Percentiles rank a stretch among this genome's conserved stretches.
Evolutionary conservation across 768 basidiomycete species (phyloP).

Genomic region (Boletus rufocinnamomeus): DNA sequence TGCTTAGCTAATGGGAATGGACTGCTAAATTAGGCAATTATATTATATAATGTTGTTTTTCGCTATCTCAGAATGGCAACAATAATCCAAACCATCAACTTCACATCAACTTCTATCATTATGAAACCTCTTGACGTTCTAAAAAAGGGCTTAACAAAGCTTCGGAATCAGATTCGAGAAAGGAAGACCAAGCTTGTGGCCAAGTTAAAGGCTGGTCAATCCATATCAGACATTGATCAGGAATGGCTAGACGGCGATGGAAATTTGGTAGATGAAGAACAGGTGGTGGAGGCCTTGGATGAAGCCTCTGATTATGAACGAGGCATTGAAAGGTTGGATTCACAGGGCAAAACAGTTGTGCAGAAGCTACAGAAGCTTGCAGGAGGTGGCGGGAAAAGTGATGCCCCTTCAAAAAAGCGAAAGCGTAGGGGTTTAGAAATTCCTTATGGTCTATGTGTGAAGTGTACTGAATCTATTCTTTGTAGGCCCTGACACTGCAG

Average conservation of each 20-base stretch:
- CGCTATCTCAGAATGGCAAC: background rate
- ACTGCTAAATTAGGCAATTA: background rate
- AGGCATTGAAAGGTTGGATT: background rate
- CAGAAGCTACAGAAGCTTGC: background rate
- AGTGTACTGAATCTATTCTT: too few species aligned
- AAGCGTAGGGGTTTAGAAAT: background rate
- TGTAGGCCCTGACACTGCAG: too few species aligned
- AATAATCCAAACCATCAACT: background rate
- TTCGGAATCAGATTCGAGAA: conserved; percentile 13
- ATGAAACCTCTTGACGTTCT: conserved; percentile 19
- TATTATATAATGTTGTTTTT: conserved; percentile 5
- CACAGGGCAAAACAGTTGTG: background rate
- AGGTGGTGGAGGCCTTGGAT: background rate
- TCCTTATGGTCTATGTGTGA: too few species aligned
- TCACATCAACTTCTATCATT: conserved; percentile 5
- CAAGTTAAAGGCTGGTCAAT: conserved; percentile 6
- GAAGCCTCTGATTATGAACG: conserved; percentile 11
- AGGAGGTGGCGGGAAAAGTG: background rate
- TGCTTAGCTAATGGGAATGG: background rate
- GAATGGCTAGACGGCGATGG: conserved; percentile 21
- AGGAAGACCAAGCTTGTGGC: conserved; percentile 8
- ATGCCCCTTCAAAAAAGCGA: background rate
- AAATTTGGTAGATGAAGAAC: conserved; percentile 4
- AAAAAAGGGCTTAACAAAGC: conserved; percentile 17
- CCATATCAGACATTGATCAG: conserved; percentile 19